Conservation (phyloP, 768 basidiomycete genomes). For the Favolaschia claudopus region DNA sequence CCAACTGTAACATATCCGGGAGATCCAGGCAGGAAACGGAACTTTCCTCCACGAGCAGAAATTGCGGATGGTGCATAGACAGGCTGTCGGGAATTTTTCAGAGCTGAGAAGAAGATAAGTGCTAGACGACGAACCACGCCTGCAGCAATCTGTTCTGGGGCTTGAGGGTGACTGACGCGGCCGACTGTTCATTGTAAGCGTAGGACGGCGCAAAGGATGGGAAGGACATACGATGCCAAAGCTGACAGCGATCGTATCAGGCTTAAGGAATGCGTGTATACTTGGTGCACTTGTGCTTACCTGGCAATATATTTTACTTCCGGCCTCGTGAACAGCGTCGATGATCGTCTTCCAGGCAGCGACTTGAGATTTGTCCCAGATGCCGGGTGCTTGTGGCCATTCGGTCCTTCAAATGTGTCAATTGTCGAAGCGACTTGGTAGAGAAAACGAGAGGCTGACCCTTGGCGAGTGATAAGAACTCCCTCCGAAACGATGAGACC, state of each 20-base stretch:
- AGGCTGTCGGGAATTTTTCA: slow-evolving; percentile 21
- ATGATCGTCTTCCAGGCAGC: slow-evolving; percentile 54
- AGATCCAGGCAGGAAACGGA: slow-evolving; percentile 30
- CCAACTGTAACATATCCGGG: slow-evolving; percentile 35
- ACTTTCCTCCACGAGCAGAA: slow-evolving; percentile 35
- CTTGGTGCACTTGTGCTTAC: slow-evolving; percentile 17
- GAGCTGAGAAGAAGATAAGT: neutral
- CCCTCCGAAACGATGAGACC: slow-evolving; percentile 51
- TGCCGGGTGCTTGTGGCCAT: slow-evolving; percentile 42
- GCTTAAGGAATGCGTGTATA: neutral
- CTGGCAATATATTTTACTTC: slow-evolving; percentile 54
- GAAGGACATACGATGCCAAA: slow-evolving; percentile 34
- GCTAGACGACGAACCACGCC: slow-evolving; percentile 44
- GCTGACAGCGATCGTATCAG: slow-evolving; percentile 39
- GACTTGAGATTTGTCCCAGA: slow-evolving; percentile 53
- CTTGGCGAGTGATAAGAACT: slow-evolving; percentile 50
- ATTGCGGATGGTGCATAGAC: slow-evolving; percentile 36
- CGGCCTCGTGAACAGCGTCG: slow-evolving; percentile 53
- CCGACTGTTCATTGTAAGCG: neutral
- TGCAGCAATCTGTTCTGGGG: slow-evolving; percentile 44
- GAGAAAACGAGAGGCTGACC: slow-evolving; percentile 35
- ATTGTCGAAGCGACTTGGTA: neutral
- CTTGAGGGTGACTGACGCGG: neutral
- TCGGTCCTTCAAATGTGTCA: slow-evolving; percentile 21
- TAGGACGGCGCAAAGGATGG: neutral